Conservation (phyloP, 805 yeast species). For the Yarrowia sp. region DNA sequence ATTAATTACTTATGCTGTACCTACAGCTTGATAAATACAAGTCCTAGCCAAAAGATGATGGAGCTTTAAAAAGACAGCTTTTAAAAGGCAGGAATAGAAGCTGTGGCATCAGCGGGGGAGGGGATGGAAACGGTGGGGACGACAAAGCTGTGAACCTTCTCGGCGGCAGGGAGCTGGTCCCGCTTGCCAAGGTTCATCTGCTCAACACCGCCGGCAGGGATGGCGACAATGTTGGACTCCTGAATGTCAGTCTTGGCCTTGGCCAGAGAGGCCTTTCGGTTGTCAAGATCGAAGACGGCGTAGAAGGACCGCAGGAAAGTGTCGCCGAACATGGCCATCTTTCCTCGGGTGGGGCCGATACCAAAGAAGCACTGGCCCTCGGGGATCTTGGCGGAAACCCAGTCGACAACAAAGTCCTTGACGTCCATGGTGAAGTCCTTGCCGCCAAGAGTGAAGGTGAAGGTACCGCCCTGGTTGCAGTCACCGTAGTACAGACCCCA, state of each 20-base stretch:
- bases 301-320: conserved; percentile 62
- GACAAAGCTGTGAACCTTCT: conserved; percentile 8
- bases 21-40: conserved; percentile 22
- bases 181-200: conserved; percentile 13
- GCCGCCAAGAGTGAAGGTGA: conserved; percentile 29
- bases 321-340: conserved; percentile 48
- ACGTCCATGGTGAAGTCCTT: conserved; percentile 23
- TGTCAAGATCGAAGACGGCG: conserved; percentile 63
- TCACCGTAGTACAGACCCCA: conserved; percentile 27
- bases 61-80: too few relatives aligned
- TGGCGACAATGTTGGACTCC: conserved; percentile 30
- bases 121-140: too few relatives aligned
- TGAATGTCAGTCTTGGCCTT: conserved; percentile 38
- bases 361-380: conserved; percentile 33
- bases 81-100: conserved; percentile 24
- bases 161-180: conserved; percentile 5
- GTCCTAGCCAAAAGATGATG: background rate
- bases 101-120: conserved; percentile 23
- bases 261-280: conserved; percentile 54
- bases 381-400: conserved; percentile 21
- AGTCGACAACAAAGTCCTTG: conserved; percentile 18
- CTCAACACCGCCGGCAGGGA: conserved; percentile 30
- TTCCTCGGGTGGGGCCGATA: conserved; percentile 35
- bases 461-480: conserved; percentile 20
- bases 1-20: conserved; percentile 16